A percentile compares a stretch with the other conserved stretches of the same genome.
phyloP scores from a whole-genome alignment of 352 stramenopile genomes.

The Elongisporangium prolatum region DNA sequence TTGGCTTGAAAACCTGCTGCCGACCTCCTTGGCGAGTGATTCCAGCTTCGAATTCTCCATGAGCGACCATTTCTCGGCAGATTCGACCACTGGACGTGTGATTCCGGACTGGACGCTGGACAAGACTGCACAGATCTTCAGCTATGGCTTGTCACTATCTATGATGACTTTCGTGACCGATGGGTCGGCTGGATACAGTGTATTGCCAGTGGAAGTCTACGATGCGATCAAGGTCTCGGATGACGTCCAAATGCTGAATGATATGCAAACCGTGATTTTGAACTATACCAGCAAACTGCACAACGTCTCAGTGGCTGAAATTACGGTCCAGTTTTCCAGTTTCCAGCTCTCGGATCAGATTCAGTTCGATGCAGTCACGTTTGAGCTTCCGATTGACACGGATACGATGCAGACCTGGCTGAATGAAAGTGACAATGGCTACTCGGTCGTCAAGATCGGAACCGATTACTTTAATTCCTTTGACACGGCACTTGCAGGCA shows the following conservation, averaged over 20 bases:
- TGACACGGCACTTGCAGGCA: too few relatives aligned
- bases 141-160: neutral
- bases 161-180: too few relatives aligned
- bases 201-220: neutral
- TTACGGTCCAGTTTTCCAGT: neutral
- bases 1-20: neutral
- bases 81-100: neutral
- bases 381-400: neutral
- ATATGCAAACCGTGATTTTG: neutral
- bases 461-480: neutral
- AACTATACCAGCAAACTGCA: neutral
- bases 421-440: neutral
- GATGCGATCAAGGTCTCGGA: neutral
- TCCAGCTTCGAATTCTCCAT: neutral
- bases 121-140: neutral
- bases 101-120: neutral
- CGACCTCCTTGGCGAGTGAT: neutral
- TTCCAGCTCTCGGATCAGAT: neutral
- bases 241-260: neutral
- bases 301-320: neutral
- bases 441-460: neutral
- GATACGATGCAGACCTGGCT: neutral
- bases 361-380: neutral
- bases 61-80: neutral
- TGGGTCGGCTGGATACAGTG: too few relatives aligned